Percentiles rank a stretch among this genome's conserved stretches.
Conservation (phyloP, 2,329 filamentous ascomycete species). For the Aspergillus sp. region DNA sequence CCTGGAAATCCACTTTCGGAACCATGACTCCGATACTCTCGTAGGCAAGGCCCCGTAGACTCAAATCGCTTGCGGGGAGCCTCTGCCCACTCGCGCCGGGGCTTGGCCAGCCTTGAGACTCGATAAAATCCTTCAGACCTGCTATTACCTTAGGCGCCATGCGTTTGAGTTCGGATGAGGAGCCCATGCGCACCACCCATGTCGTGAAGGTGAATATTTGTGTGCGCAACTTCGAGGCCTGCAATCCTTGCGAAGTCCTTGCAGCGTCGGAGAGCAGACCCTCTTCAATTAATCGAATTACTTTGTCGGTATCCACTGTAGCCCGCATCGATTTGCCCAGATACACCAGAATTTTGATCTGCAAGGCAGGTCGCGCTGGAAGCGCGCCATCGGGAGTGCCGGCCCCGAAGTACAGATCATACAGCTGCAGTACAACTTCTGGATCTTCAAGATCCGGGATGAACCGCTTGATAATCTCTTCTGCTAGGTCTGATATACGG, state of each 20-base stretch:
- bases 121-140: slow-evolving; percentile 70
- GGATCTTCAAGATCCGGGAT: slow-evolving; percentile 67
- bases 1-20: slow-evolving; percentile 42
- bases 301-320: slow-evolving; percentile 66
- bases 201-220: slow-evolving; percentile 84
- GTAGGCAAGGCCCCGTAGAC: slow-evolving; percentile 77
- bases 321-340: slow-evolving; percentile 75
- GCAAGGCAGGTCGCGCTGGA: slow-evolving; percentile 65
- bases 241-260: slow-evolving; percentile 59
- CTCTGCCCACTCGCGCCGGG: slow-evolving; percentile 55
- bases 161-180: slow-evolving; percentile 57
- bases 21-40: slow-evolving; percentile 85
- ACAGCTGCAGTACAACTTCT: slow-evolving; percentile 63
- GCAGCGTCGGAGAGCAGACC: slow-evolving; percentile 54
- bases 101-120: slow-evolving; percentile 78
- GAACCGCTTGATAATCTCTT: slow-evolving; percentile 82
- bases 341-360: slow-evolving; percentile 72
- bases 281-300: slow-evolving; percentile 68
- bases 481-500: slow-evolving; percentile 77
- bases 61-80: slow-evolving; percentile 59
- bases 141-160: slow-evolving; percentile 69
- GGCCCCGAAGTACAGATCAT: slow-evolving; percentile 70
- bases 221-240: slow-evolving; percentile 74
- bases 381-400: slow-evolving; percentile 41
- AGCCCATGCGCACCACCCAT: slow-evolving; percentile 77